A percentile compares a stretch with the other conserved stretches of the same genome.
Conservation (phyloP, 2,329 filamentous ascomycete genomes). For the Botrytis fragariae region DNA sequence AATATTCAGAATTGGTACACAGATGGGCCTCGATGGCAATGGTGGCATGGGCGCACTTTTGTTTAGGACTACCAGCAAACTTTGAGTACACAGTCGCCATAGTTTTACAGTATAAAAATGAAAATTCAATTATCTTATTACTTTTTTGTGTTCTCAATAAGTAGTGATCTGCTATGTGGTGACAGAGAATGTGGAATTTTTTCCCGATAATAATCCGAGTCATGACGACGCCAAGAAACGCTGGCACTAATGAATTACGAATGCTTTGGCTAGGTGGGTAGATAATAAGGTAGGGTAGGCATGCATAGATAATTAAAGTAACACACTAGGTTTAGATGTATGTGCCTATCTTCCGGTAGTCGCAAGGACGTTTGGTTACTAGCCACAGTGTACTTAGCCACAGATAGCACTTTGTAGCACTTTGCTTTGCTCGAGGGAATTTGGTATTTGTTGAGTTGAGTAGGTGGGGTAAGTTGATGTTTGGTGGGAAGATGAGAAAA, state of each 20-base stretch:
- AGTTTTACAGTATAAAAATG: background rate
- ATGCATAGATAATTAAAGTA: background rate
- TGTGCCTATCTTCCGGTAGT: background rate
- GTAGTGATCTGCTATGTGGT: background rate
- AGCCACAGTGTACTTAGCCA: background rate
- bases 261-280: background rate
- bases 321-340: background rate
- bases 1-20: slow-evolving; percentile 11
- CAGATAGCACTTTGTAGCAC: background rate
- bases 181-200: background rate
- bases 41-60: slow-evolving; percentile 4
- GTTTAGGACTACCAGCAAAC: background rate
- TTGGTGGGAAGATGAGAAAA: no score
- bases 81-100: background rate
- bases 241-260: background rate
- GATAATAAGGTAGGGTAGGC: background rate
- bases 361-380: background rate
- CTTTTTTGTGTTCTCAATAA: background rate
- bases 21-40: slow-evolving; percentile 15
- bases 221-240: background rate
- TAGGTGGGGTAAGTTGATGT: no score
- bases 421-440: no score
- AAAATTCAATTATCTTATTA: background rate
- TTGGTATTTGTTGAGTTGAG: no score
- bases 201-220: background rate